Evolutionary conservation across 2,329 filamentous ascomycete species (phyloP), one percentile per base, ranked within the genome.

Genomic region (Fusarium liriodendri): DNA sequence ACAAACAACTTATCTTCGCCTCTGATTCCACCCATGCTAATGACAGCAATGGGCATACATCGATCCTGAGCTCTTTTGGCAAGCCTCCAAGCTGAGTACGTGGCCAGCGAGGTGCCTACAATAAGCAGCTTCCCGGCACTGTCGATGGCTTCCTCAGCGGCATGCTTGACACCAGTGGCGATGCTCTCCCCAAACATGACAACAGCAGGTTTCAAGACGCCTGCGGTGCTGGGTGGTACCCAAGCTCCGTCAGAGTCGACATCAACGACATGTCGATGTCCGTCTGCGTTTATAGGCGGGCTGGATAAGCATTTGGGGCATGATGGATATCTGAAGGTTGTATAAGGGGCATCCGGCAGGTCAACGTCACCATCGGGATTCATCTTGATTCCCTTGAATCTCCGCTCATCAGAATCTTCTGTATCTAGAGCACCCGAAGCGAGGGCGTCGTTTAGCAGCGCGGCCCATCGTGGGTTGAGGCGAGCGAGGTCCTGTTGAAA

Each of bases 171-270:
- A 2, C 84, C 78, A 2, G 84, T 82, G 0, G 89, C 86, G 59
- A 98, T 97, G 69, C 91, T 95, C 83, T 98, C 97, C 18, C 97
- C 97, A 81, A 98, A 98, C 95, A 98, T 98, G 77, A 95, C 92
- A 3, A 99, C 95, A 1, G 94, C 94, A 5, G 97, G 97, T 80
- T 98, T 98, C 64, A 99, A 82, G 40, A 98, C 90, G 3, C 96
- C 97, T 0, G 91, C 94, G 3, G 88, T 91, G 75, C 90, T 92
- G 0, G 84, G 84, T 7, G 87, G 77, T 42, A 86, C 84, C 94
- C 93, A 97, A 1, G 95, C 96, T 0, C 96, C 96, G 62, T 98
- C 95, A 1, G 80, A 77, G 78, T 98, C 96, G 14, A 93, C 89
- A 71, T 93, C 86, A 1, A 98, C 91, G 29, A 82, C 84, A 20